Percentiles rank a stretch among this genome's conserved stretches.
Conservation (phyloP, 495 filamentous ascomycete species). For the Penicillium canescens region DNA sequence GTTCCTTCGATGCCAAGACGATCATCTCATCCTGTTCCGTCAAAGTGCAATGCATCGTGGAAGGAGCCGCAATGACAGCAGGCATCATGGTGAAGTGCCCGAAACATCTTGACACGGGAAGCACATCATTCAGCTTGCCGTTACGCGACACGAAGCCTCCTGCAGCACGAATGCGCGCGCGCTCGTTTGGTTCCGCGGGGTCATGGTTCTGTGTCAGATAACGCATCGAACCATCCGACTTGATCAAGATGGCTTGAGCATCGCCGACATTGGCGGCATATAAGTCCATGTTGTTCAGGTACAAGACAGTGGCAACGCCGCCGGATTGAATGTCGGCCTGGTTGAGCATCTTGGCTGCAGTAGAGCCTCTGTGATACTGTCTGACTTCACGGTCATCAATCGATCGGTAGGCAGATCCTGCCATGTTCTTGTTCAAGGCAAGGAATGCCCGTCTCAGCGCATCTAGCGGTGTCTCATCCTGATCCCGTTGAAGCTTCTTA, state of each 20-base stretch:
- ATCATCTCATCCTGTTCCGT: constrained; percentile 93
- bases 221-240: constrained; percentile 75
- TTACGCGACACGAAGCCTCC: constrained; percentile 94
- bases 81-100: constrained; percentile 93
- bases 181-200: constrained; percentile 78
- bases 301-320: constrained; percentile 88
- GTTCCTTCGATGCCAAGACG: constrained; percentile 83
- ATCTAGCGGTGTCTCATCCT: constrained; percentile 71
- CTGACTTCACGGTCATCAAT: constrained; percentile 68
- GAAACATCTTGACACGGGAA: constrained; percentile 92
- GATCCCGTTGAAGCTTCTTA: constrained; percentile 51
- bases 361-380: constrained; percentile 66
- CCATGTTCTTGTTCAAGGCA: constrained; percentile 89
- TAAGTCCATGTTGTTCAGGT: constrained; percentile 83
- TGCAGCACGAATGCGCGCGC: constrained; percentile 87
- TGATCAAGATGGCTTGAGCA: constrained; percentile 90
- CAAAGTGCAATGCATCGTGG: constrained; percentile 75
- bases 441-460: constrained; percentile 87
- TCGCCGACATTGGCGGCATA: constrained; percentile 96
- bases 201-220: constrained; percentile 90
- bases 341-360: constrained; percentile 68
- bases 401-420: constrained; percentile 78
- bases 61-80: constrained; percentile 85
- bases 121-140: constrained; percentile 86
- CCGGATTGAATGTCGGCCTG: constrained; percentile 88